Evolutionary conservation across 805 yeast genomes (phyloP), one percentile per base, ranked within the genome.

Genomic region (Kurtzmaniella fragi): DNA sequence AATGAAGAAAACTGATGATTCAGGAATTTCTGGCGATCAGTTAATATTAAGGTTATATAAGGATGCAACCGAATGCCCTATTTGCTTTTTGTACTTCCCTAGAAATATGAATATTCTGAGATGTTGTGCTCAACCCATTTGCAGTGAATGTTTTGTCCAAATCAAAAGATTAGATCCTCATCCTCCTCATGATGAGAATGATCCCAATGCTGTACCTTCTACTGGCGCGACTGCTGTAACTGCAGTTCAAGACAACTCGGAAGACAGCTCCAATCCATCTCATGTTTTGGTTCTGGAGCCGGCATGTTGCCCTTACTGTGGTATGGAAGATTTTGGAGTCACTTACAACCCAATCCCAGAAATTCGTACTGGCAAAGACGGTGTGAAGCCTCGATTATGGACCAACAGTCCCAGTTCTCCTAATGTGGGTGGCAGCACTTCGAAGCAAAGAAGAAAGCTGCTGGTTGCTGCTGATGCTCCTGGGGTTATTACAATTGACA

Each of bases 71-170:
- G 99, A 93, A 53, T 91, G 99, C 57, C 98, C 99, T 8, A 91
- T 91, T 47, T 91, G 99, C 56, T 91, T 91, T 57, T 70, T 93
- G 8, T 86, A 75, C 55, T 89, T 82, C 60, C 97, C 98, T 1
- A 71, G 75, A 20, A 76, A 78, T 50, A 61, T 90, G 44, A 93
- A 93, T 62, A 59, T 74, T 38, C 82, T 95, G 7, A 71, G 95
- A 33, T 91, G 99, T 60, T 91, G 99, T 59, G 75, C 77, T 36
- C 98, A 91, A 58, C 90, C 95, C 1, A 89, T 91, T 15, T 93
- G 99, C 62, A 76, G 96, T 2, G 98, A 91, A 62, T 91, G 99
- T 57, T 93, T 91, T 73, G 97, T 91, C 9, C 97, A 91, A 60
- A 89, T 91, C 57, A 88, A 86, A 59, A 74, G 99, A 38, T 65